Conservation (phyloP, 2,329 filamentous ascomycete genomes). For the Aspergillus nomiae region DNA sequence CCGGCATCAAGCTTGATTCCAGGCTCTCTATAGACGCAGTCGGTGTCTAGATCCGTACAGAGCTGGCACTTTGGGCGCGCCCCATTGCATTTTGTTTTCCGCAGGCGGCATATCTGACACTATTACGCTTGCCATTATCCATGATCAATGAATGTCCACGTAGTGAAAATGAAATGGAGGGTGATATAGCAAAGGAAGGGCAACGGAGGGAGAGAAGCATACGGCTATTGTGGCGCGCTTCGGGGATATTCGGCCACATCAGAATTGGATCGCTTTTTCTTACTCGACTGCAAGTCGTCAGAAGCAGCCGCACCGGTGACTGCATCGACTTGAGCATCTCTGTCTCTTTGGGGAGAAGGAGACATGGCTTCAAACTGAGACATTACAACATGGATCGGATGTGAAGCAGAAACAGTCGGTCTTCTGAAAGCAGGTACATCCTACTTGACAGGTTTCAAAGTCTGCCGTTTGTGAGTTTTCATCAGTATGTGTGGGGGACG, state of each 20-base stretch:
- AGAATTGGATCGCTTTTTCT: constrained; percentile 33
- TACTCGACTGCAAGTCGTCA: constrained; percentile 20
- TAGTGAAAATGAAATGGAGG: background rate
- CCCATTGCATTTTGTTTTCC: constrained; percentile 78
- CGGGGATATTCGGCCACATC: constrained; percentile 35
- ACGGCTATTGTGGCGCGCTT: constrained; percentile 37
- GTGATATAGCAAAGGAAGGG: background rate
- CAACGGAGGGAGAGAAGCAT: constrained; percentile 16
- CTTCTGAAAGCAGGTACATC: background rate
- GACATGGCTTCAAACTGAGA: constrained; percentile 16
- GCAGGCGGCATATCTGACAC: constrained; percentile 80
- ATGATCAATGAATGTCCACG: background rate
- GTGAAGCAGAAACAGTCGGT: background rate
- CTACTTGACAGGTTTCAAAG: background rate
- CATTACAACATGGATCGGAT: background rate
- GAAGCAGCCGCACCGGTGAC: constrained; percentile 2
- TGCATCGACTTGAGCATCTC: constrained; percentile 15
- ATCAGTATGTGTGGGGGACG: background rate
- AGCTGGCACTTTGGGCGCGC: constrained; percentile 82
- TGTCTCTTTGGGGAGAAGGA: constrained; percentile 23
- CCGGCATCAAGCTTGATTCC: constrained; percentile 85
- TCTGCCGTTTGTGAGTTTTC: background rate
- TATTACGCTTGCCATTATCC: constrained; percentile 34
- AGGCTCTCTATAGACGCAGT: constrained; percentile 82
- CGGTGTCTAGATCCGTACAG: constrained; percentile 77